Conservation (phyloP, 2,329 filamentous ascomycete species). For the Ascochyta clinopodiicola region DNA sequence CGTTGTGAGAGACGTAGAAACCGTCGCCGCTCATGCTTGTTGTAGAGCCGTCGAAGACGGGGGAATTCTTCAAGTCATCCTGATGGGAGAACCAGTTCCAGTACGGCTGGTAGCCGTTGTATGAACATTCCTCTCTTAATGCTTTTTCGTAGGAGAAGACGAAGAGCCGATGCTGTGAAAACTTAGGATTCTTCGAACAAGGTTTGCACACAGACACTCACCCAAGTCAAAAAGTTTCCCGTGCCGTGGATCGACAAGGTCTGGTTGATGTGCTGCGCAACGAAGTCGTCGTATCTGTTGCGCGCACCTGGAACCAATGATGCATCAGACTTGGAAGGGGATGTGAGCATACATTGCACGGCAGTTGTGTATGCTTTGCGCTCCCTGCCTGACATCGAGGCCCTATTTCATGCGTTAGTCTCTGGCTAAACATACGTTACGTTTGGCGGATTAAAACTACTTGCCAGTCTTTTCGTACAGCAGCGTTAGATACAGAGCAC, state of each 20-base stretch:
- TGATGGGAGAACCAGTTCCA: conserved; percentile 54
- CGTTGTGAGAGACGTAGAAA: conserved; percentile 23
- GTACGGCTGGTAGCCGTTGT: conserved; percentile 50
- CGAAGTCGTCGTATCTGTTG: conserved; percentile 38
- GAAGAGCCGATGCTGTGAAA: conserved; percentile 43
- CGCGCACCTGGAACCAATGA: conserved; percentile 24
- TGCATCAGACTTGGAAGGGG: conserved; percentile 22
- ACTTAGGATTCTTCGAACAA: neutral
- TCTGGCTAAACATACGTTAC: neutral
- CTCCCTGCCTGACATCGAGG: conserved; percentile 3
- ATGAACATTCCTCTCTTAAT: conserved; percentile 49
- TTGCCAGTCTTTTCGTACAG: conserved; percentile 25
- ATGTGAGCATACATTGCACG: conserved; percentile 27
- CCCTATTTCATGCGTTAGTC: neutral
- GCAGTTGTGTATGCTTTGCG: conserved; percentile 28
- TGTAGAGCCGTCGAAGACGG: conserved; percentile 33
- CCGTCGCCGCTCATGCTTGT: conserved; percentile 47
- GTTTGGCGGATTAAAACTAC: neutral
- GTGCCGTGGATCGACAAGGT: conserved; percentile 27
- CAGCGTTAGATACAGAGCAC: conserved; percentile 19
- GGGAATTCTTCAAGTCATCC: conserved; percentile 35
- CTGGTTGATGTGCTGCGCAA: conserved; percentile 31
- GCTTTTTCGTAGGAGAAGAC: conserved; percentile 47
- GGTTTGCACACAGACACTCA: neutral
- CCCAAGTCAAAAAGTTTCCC: conserved; percentile 37